Evolutionary conservation across 495 filamentous ascomycete species (phyloP), one percentile per base, ranked within the genome.

Genomic region (Staphylotrichum tortipilum): DNA sequence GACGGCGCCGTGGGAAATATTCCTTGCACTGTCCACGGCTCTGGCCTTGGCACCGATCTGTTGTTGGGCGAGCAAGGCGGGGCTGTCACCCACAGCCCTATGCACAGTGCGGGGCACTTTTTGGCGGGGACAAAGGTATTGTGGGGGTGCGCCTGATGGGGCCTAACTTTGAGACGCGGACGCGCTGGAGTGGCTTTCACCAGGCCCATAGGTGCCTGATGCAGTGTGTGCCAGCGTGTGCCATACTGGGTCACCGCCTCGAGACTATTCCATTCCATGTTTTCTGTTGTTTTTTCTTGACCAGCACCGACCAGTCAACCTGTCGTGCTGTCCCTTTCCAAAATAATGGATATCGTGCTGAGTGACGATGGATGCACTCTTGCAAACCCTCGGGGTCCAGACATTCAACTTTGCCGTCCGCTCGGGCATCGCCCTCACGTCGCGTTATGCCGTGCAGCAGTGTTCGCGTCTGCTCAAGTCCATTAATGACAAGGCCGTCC

Each of bases 351-450:
- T n/a, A n/a, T n/a, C 22, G 12, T 12, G 11, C 12, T 39, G 44
- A 58, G 19, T 52, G 58, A 78, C 62, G 49, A 95, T 95, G 89
- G 89, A 95, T 57, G 76, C 81, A 49, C 78, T 95, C 50, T 70
- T 94, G 49, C 68, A 73, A 35, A 81, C 80, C 51, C 78, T 92
- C 66, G 57, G 75, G 52, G 52, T 56, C 38, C 89, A 94, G 70
- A 87, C 88, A 39, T 84, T 90, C 79, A 95, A 89, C 68, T 90
- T 88, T 77, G 89, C 88, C 66, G 86, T 95, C 53, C 73, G 84
- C 53, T 92, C 88, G n/a, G 94, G 89, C 34, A 82, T 99, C 49
- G 81, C 83, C 10, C 80, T 97, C 45, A 95, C 92, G 0, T 87
- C 86, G 37, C 79, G 76, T 34, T 97, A 88, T 75, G 88, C 91